Evolutionary conservation across 2,329 filamentous ascomycete genomes (phyloP), one percentile per base, ranked within the genome.

Genomic region (Verruconis gallopava): DNA sequence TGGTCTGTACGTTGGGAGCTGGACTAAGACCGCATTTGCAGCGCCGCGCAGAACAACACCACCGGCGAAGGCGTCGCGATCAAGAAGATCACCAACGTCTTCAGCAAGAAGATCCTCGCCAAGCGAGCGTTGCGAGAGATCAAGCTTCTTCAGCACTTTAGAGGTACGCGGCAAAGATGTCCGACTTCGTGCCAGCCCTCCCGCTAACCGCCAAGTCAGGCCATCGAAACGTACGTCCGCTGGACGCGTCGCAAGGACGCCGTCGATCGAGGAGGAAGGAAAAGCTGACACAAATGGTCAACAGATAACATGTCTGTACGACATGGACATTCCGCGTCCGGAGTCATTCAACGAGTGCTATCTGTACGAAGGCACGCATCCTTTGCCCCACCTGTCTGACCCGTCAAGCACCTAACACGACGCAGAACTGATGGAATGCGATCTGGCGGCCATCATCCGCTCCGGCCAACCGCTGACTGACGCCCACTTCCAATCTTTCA

Each of bases 41-140:
- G 88, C 64, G 89, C 91, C 46, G 91, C 91, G 43, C 84, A 85
- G 51, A 95, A 96, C 71, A 80, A 78, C 59, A 78, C 86, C 62
- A 93, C 83, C 21, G 81, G 78, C 56, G 91, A 98, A 61, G 88
- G 89, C 32, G 88, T 98, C 48, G 91, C 91, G 55, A 91, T 98
- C 72, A 98, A 98, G 68, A 98, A 98, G 68, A 85, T 98, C 61
- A 98, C 91, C 69, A 98, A 98, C 82, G 89, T 98, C 55, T 98
- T 98, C 67, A 95, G 86, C 75, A 98, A 98, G 71, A 96, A 96
- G 77, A 98, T 98, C 53, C 74, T 98, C 51, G 91, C 91, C 55
- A 98, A 98, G 78, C 84, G 91, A 58, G 91, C 91, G 38, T 66
- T 98, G 71, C 79, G 91, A 63, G 91, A 98, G 69, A 96, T 98